A percentile compares a stretch with the other conserved stretches of the same genome.
phyloP scores from a whole-genome alignment of 1,284 basidiomycete species.

The Marasmius tenuissimus region DNA sequence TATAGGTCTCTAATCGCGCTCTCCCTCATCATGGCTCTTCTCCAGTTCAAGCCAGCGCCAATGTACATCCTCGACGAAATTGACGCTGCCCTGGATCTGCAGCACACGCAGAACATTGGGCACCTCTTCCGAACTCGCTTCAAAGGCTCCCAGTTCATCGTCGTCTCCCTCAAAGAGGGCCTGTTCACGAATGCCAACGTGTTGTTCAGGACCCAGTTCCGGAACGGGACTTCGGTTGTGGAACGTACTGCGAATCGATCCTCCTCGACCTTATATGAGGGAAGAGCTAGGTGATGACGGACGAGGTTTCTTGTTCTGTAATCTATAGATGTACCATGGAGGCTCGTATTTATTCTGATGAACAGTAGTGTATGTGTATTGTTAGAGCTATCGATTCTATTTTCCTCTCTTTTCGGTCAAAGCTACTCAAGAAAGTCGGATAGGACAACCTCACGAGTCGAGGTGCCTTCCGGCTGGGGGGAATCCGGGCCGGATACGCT shows the following conservation, averaged over 20 bases:
- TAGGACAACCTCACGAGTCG: no score
- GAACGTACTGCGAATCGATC: slow-evolving; percentile 74
- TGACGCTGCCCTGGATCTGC: slow-evolving; percentile 93
- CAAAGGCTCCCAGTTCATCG: slow-evolving; percentile 97
- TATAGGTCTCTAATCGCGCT: slow-evolving; percentile 91
- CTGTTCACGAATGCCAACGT: slow-evolving; percentile 98
- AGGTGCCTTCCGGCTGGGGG: no score
- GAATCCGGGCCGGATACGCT: no score
- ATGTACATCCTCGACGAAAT: slow-evolving; percentile 99
- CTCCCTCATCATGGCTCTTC: slow-evolving; percentile 95
- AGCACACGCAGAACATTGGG: slow-evolving; percentile 96
- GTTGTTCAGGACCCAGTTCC: slow-evolving; percentile 89
- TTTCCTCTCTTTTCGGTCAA: no score
- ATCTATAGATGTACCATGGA: no score
- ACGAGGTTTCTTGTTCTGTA: no score
- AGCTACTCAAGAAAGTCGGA: no score
- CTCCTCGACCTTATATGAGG: slow-evolving; percentile 37
- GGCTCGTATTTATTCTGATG: no score
- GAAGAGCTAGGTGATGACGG: no score
- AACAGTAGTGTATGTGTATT: no score
- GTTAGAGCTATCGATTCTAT: no score
- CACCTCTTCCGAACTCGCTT: slow-evolving; percentile 97
- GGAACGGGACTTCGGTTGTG: slow-evolving; percentile 90
- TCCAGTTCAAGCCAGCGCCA: slow-evolving; percentile 99
- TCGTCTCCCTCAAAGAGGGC: slow-evolving; percentile 96